Percentiles rank a stretch among this genome's conserved stretches.
phyloP scores from a whole-genome alignment of 2,329 filamentous ascomycete species.

The Penicillium griseofulvum region DNA sequence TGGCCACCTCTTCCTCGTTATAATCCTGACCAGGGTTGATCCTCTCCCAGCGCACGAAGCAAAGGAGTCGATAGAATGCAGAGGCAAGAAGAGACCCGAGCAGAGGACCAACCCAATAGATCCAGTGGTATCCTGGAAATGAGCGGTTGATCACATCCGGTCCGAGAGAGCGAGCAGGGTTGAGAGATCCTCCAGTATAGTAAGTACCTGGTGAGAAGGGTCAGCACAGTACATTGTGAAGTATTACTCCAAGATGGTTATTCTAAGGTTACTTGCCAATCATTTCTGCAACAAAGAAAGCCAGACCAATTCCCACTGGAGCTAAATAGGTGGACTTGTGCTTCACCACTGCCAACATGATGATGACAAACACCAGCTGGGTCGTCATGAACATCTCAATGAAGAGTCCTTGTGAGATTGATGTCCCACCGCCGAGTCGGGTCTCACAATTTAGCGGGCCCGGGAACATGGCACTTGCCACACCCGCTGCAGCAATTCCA shows the following conservation, averaged over 20 bases:
- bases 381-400: constrained; percentile 66
- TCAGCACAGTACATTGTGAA: not conserved
- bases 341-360: constrained; percentile 71
- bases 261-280: constrained; percentile 34
- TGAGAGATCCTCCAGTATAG: constrained; percentile 50
- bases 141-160: constrained; percentile 46
- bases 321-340: constrained; percentile 70
- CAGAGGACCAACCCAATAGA: constrained; percentile 51
- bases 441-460: constrained; percentile 57
- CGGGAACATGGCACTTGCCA: constrained; percentile 59
- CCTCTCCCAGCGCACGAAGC: constrained; percentile 44
- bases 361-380: constrained; percentile 62
- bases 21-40: constrained; percentile 59
- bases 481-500: constrained; percentile 58
- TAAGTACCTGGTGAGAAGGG: constrained; percentile 38
- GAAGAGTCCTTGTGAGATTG: constrained; percentile 59
- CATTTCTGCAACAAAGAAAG: constrained; percentile 63
- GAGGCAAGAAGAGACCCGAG: constrained; percentile 49
- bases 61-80: constrained; percentile 51
- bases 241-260: too few relatives aligned
- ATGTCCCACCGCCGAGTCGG: constrained; percentile 53
- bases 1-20: constrained; percentile 29
- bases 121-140: constrained; percentile 51
- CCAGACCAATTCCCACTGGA: constrained; percentile 68
- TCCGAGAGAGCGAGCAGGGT: constrained; percentile 50